Percentiles rank a stretch among this genome's conserved stretches.
Conservation (phyloP, 1,284 basidiomycete species). For the Lentinus polychrous region DNA sequence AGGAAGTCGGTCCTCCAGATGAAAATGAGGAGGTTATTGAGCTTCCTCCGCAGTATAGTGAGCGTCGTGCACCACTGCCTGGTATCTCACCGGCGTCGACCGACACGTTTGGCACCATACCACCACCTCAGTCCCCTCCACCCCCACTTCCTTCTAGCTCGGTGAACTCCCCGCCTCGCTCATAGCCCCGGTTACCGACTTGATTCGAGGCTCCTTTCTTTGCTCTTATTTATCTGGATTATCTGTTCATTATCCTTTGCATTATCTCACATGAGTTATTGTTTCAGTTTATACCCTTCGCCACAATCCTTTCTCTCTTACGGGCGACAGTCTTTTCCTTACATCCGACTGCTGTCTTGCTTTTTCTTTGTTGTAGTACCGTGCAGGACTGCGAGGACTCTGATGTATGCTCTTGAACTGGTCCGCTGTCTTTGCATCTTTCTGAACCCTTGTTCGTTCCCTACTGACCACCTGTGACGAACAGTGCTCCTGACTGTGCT, state of each 20-base stretch:
- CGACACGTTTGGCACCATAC: neutral
- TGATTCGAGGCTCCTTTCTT: neutral
- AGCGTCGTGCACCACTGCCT: constrained; percentile 30
- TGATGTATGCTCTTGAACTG: too few species aligned
- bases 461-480: too few species aligned
- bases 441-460: too few species aligned
- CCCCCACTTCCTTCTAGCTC: neutral
- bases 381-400: too few species aligned
- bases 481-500: too few species aligned
- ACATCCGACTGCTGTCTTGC: too few species aligned
- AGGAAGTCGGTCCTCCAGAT: constrained; percentile 45
- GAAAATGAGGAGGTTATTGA: constrained; percentile 56
- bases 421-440: too few species aligned
- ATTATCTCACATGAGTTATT: neutral
- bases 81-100: constrained; percentile 4
- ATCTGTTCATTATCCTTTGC: constrained; percentile 10
- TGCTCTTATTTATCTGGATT: constrained; percentile 6
- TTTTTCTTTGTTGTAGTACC: too few species aligned
- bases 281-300: constrained; percentile 1
- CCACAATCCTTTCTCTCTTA: neutral
- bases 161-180: neutral
- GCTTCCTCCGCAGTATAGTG: constrained; percentile 69
- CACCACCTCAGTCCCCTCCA: neutral
- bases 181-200: constrained; percentile 1
- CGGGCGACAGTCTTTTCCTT: too few species aligned